Conservation (phyloP, 2,329 filamentous ascomycete genomes). For the Fusarium coffeatum region DNA sequence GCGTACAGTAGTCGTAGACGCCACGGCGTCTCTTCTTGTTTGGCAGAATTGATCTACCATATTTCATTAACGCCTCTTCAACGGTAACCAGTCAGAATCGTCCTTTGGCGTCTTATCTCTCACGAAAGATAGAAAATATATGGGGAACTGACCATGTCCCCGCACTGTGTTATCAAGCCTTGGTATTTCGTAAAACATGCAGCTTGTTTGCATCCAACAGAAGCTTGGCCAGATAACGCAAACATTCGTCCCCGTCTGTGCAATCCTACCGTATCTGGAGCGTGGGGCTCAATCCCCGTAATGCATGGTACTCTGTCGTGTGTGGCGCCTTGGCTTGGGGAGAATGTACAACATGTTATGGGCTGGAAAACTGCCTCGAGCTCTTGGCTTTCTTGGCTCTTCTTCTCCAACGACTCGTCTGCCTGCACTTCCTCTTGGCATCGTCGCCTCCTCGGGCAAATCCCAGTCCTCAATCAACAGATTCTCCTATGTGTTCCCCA, state of each 20-base stretch:
- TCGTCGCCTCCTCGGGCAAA: constrained; percentile 40
- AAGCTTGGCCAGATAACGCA: constrained; percentile 37
- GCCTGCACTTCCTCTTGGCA: constrained; percentile 35
- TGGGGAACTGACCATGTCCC: constrained; percentile 11
- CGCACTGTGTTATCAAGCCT: constrained; percentile 30
- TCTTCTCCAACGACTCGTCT: constrained; percentile 24
- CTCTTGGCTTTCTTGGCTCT: constrained; percentile 38
- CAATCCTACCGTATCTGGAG: constrained; percentile 18
- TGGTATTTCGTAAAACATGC: constrained; percentile 24
- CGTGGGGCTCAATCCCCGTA: constrained; percentile 11
- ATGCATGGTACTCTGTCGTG: constrained; percentile 31
- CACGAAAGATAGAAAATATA: constrained; percentile 1
- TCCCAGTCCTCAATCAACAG: constrained; percentile 23
- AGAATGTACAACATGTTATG: constrained; percentile 39
- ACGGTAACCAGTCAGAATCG: background rate
- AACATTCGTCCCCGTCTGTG: constrained; percentile 28
- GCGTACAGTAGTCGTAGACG: background rate
- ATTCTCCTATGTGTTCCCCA: constrained; percentile 23
- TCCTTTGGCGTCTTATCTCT: constrained; percentile 11
- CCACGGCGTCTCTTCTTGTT: background rate
- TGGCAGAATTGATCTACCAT: background rate
- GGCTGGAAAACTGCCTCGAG: constrained; percentile 29
- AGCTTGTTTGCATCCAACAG: constrained; percentile 6
- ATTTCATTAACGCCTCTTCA: background rate
- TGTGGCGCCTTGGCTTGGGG: constrained; percentile 37